Base-by-base conservation (phyloP, 805 yeast genomes). In the Yarrowia sp. region DNA sequence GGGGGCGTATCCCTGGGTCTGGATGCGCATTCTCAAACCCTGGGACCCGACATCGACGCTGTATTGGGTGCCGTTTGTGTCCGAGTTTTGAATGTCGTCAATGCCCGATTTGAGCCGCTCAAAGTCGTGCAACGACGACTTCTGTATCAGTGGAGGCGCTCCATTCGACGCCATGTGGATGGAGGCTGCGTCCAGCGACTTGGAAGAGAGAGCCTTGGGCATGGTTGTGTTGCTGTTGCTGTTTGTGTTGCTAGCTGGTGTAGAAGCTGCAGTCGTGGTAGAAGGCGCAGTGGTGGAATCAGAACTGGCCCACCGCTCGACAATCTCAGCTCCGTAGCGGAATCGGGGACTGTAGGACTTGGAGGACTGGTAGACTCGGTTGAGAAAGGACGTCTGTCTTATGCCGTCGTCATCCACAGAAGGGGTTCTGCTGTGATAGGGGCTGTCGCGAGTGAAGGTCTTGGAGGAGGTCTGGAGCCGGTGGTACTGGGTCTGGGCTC, bases 251-350 rank as follows among this genome's bases (percentile, higher is more conserved):
- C 32, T 46, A 35, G 19, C 16, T 45, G 49, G 15, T 2, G 50
- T 22, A 15, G 38, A 14, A 0, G 55, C 5, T 2, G 38, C 8
- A 5, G 55, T 4, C 26, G 35, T 19, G 32, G 32, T 5, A 26
- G 32, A 26, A 5, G 14, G 22, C 32, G 16, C 8, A 14, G 4
- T 50, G 15, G 56, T 35, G 53, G 15, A 15, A 32, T 55, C 43
- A 4, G 35, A 56, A 22, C 22, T n/a, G 55, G 46, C 43, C 68
- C 67, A 63, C 48, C 68, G 59, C 74, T 84, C 88, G 46, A 86
- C 85, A 70, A 85, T 82, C 43, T 83, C 89, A 1, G 88, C 89
- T 22, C 88, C 89, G 75, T 85, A 86, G 74, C 83, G 82, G 74
- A 86, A 83, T 11, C 81, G 77, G 11, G 83, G 80, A 16, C 48